These are phyloP conservation scores for Sisymbrium irio DNA, from an alignment of 345 rosid genomes.

Conservation along the genomic window DNA sequence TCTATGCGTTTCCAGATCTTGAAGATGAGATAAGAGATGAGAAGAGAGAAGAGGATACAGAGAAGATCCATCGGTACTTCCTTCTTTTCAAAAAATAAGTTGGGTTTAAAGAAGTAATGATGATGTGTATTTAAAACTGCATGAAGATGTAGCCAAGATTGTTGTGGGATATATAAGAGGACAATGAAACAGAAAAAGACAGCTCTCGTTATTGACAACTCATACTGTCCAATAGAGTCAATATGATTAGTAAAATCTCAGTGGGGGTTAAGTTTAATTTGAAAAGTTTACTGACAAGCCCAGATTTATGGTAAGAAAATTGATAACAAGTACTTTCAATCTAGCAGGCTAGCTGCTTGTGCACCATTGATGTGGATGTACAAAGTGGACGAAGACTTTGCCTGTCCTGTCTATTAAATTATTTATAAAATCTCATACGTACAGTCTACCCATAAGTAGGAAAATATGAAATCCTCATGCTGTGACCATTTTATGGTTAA, in stretches of 20 bases:
- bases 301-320: constrained; percentile 14
- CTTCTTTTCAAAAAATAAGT: neutral
- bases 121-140: neutral
- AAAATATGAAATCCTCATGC: too few species aligned
- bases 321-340: too few species aligned
- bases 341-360: too few species aligned
- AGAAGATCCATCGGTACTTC: constrained; percentile 38
- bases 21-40: constrained; percentile 34
- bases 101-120: neutral
- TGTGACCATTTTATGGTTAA: too few species aligned
- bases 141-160: constrained; percentile 15
- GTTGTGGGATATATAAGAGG: constrained; percentile 29
- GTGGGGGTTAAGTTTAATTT: neutral
- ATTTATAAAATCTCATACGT: constrained; percentile 1
- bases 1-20: constrained; percentile 31
- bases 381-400: constrained; percentile 26
- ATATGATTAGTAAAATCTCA: neutral
- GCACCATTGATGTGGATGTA: constrained; percentile 28
- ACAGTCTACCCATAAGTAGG: neutral
- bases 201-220: constrained; percentile 29
- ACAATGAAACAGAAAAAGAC: neutral
- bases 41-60: constrained; percentile 24
- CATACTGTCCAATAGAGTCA: constrained; percentile 17
- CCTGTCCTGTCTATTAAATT: neutral
- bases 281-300: constrained; percentile 12